Evolutionary conservation across 192 early-diverging fungal genomes (phyloP).

Genomic region (Lobulomyces angularis): DNA sequence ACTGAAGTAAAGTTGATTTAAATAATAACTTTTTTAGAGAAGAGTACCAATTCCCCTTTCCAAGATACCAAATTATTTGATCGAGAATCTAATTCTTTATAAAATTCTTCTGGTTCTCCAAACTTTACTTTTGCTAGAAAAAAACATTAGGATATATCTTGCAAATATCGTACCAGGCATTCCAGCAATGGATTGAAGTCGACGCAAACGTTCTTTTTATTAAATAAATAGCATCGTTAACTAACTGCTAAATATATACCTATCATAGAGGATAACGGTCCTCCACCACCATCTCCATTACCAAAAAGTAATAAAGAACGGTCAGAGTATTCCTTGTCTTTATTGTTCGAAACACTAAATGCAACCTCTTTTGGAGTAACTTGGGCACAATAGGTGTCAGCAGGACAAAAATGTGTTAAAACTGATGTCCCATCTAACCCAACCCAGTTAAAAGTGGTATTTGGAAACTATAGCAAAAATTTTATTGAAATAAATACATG

Average conservation of each 20-base stretch:
- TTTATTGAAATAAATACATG: neutral
- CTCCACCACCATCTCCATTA: conserved; percentile 88
- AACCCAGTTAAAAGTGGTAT: conserved; percentile 91
- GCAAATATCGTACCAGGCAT: neutral
- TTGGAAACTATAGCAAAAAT: conserved; percentile 52
- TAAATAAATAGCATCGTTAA: conserved; percentile 72
- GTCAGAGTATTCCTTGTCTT: conserved; percentile 74
- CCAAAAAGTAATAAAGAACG: conserved; percentile 84
- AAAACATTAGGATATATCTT: too few species aligned
- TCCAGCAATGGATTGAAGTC: conserved; percentile 16
- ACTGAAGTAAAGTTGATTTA: conserved; percentile 30
- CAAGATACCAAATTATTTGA: conserved; percentile 63
- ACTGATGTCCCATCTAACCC: conserved; percentile 75
- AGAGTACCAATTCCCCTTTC: conserved; percentile 80
- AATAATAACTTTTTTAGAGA: conserved; percentile 1
- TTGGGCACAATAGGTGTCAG: conserved; percentile 70
- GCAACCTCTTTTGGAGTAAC: conserved; percentile 42
- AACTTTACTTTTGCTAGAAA: conserved; percentile 61
- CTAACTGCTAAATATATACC: conserved; percentile 37
- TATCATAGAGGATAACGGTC: neutral
- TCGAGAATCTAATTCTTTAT: conserved; percentile 59
- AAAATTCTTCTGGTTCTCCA: conserved; percentile 73
- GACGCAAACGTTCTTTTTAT: conserved; percentile 61
- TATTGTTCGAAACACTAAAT: conserved; percentile 67
- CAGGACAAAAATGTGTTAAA: conserved; percentile 81